Conservation (phyloP, 2,329 filamentous ascomycete genomes). For the Diaporthe ampelina region DNA sequence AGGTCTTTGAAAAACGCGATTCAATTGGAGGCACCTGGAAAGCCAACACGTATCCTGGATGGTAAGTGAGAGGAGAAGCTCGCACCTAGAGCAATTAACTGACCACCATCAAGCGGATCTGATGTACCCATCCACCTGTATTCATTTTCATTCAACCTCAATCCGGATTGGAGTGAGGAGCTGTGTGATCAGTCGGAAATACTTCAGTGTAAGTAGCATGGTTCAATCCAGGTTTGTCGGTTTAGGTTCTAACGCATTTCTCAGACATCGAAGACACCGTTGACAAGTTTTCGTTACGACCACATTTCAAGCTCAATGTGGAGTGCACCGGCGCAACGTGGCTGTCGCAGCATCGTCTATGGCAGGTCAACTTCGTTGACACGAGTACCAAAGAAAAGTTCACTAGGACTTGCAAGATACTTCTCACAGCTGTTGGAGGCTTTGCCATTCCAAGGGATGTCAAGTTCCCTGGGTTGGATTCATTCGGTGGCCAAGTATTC, state of each 20-base stretch:
- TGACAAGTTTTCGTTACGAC: not conserved
- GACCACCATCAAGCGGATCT: not conserved
- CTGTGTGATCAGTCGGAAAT: not conserved
- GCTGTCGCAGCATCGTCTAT: not conserved
- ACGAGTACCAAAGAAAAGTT: not conserved
- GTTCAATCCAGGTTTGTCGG: too few relatives aligned
- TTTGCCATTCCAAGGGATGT: slow-evolving; percentile 10
- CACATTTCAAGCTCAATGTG: not conserved
- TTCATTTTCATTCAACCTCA: slow-evolving; percentile 5
- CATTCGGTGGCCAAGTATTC: slow-evolving; percentile 52
- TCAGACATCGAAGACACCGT: slow-evolving; percentile 3
- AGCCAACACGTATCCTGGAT: slow-evolving; percentile 15
- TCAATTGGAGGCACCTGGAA: slow-evolving; percentile 7
- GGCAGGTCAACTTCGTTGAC: not conserved
- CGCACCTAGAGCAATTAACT: not conserved
- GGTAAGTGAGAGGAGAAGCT: not conserved
- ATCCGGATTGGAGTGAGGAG: slow-evolving; percentile 17
- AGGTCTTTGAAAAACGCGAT: slow-evolving; percentile 1
- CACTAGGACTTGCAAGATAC: not conserved
- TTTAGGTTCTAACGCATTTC: not conserved
- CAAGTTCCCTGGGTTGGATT: not conserved
- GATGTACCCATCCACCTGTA: slow-evolving; percentile 15
- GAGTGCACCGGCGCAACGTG: not conserved
- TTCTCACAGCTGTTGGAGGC: not conserved
- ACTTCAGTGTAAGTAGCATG: not conserved